Conservation (phyloP, 257 asterid species). For the Salvia miltiorrhiza region DNA sequence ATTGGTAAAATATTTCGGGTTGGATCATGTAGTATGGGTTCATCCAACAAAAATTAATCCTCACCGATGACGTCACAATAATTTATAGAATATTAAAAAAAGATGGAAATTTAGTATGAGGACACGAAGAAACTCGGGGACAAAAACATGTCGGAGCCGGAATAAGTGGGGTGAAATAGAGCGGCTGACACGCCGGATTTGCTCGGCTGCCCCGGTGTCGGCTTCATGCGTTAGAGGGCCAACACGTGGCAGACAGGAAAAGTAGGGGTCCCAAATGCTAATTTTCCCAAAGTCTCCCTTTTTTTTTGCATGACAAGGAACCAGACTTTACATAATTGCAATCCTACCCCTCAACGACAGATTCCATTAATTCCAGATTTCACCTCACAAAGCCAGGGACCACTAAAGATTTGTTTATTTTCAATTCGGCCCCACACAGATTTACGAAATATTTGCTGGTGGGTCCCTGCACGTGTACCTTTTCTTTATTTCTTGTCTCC, state of each 20-base stretch:
- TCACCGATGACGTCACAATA: no score
- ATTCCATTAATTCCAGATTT: conserved; percentile 36
- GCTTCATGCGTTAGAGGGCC: conserved; percentile 15
- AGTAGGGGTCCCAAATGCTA: conserved; percentile 27
- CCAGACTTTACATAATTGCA: conserved; percentile 23
- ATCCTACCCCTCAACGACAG: conserved; percentile 16
- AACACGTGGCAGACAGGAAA: conserved; percentile 49
- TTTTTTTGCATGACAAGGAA: conserved; percentile 11
- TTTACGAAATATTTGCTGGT: conserved; percentile 34
- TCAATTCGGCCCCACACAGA: conserved; percentile 37
- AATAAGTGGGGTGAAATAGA: no score
- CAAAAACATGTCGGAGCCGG: no score
- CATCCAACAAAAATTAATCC: no score
- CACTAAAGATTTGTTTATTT: conserved; percentile 54
- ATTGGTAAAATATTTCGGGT: no score
- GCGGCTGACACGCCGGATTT: conserved; percentile 21
- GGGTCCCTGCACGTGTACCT: conserved; percentile 44
- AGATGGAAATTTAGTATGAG: no score
- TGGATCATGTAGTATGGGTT: no score
- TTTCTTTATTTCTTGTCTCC: conserved; percentile 39
- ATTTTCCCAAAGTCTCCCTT: conserved; percentile 22
- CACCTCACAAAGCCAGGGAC: conserved; percentile 31
- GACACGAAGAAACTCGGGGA: no score
- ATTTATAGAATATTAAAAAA: no score
- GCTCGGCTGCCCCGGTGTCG: conserved; percentile 16